Percentiles rank a stretch among this genome's conserved stretches.
Conservation (phyloP, 148 eudicot genomes). For the Diospyros kaki region DNA sequence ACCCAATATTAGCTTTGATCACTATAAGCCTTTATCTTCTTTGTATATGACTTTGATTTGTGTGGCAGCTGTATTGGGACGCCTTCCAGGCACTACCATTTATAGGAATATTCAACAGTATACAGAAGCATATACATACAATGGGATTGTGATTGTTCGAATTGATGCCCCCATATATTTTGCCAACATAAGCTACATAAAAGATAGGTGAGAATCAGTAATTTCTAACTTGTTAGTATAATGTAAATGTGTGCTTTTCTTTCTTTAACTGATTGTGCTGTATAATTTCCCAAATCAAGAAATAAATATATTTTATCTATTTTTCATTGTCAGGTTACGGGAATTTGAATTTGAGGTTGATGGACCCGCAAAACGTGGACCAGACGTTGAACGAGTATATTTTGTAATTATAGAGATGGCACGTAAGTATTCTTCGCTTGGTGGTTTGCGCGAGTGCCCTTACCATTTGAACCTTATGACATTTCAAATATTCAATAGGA, state of each 20-base stretch:
- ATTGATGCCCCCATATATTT: slow-evolving; percentile 97
- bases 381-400: slow-evolving; percentile 68
- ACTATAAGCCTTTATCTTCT: not conserved
- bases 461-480: no score
- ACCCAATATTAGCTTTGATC: not conserved
- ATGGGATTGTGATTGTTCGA: slow-evolving; percentile 90
- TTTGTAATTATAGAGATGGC: slow-evolving; percentile 92
- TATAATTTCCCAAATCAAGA: not conserved
- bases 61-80: slow-evolving; percentile 89
- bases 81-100: slow-evolving; percentile 94
- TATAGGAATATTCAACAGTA: slow-evolving; percentile 88
- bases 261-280: slow-evolving; percentile 4
- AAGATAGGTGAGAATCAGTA: slow-evolving; percentile 59
- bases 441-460: not conserved
- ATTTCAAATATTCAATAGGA: no score
- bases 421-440: slow-evolving; percentile 51
- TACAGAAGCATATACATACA: slow-evolving; percentile 90
- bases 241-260: not conserved
- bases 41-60: slow-evolving; percentile 17
- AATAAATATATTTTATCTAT: slow-evolving; percentile 7
- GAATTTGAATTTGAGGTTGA: slow-evolving; percentile 76
- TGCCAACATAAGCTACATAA: slow-evolving; percentile 92
- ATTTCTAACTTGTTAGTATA: not conserved
- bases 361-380: slow-evolving; percentile 59
- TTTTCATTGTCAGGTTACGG: slow-evolving; percentile 54